A percentile compares a stretch with the other conserved stretches of the same genome.
These are phyloP conservation scores for Mortierella sp. DNA, from an alignment of 371 early-diverging fungal genomes.

Conservation along the genomic window DNA sequence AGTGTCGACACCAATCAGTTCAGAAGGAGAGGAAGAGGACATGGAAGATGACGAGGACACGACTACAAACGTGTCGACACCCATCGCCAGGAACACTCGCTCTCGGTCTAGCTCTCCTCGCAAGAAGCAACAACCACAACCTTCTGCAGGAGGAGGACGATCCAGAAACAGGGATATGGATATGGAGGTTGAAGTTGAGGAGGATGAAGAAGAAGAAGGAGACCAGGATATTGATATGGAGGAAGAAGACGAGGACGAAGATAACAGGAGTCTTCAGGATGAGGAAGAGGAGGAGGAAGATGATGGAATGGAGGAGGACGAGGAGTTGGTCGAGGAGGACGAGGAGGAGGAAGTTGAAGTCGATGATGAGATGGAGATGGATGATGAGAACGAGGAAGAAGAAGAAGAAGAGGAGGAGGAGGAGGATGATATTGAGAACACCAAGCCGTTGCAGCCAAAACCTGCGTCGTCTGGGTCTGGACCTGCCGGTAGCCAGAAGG, in stretches of 20 bases:
- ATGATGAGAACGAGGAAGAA: conserved; percentile 41
- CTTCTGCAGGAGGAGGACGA: conserved; percentile 19
- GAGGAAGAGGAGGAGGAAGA: conserved; percentile 56
- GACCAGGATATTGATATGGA: conserved; percentile 59
- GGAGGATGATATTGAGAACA: conserved; percentile 53
- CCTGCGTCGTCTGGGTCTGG: conserved; percentile 6
- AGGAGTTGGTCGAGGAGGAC: conserved; percentile 52
- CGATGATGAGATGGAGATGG: conserved; percentile 58
- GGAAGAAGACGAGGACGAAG: conserved; percentile 45
- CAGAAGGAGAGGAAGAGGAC: conserved; percentile 28
- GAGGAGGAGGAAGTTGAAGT: conserved; percentile 57
- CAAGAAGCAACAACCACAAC: conserved; percentile 16
- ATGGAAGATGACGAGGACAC: conserved; percentile 30
- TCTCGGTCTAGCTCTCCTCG: conserved; percentile 28
- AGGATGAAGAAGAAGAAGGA: conserved; percentile 53
- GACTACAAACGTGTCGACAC: conserved; percentile 15
- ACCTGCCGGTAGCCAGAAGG: not conserved
- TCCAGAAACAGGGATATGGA: conserved; percentile 21
- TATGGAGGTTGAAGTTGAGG: conserved; percentile 26
- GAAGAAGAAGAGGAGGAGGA: conserved; percentile 42
- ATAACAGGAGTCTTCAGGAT: conserved; percentile 36
- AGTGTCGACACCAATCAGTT: conserved; percentile 44
- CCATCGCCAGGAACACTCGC: not conserved
- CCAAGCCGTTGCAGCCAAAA: conserved; percentile 25
- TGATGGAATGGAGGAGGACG: conserved; percentile 54